Evolutionary conservation across 202 grass and related monocot species (phyloP).

Genomic region (Tripidium arundinaceum): DNA sequence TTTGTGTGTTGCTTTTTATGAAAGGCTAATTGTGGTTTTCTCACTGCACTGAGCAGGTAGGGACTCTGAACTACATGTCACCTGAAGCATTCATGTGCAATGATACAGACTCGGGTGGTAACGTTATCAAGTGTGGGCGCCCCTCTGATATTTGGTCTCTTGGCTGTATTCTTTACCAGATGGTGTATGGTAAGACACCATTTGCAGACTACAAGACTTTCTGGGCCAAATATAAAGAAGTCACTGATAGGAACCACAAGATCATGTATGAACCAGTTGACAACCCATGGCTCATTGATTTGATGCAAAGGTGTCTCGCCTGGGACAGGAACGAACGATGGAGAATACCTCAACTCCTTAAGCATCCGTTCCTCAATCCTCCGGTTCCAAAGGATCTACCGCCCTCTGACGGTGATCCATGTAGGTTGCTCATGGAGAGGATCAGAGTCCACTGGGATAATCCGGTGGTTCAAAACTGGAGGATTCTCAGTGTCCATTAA

Average conservation of each 20-base stretch:
- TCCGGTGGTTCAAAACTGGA: conserved; percentile 49
- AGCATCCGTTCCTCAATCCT: conserved; percentile 84
- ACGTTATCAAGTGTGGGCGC: conserved; percentile 80
- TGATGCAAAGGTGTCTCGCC: conserved; percentile 75
- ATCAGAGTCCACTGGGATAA: conserved; percentile 45
- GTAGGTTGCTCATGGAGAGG: conserved; percentile 45
- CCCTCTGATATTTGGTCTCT: conserved; percentile 98
- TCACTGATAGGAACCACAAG: conserved; percentile 70
- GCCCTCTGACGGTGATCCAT: conserved; percentile 17
- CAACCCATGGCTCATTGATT: conserved; percentile 87
- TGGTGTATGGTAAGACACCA: conserved; percentile 97
- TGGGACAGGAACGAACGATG: conserved; percentile 82
- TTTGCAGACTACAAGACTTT: conserved; percentile 86
- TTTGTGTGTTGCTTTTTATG: not conserved
- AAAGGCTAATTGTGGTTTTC: conserved; percentile 28
- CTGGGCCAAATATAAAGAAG: conserved; percentile 84
- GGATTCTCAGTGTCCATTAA: not conserved
- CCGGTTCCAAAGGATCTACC: conserved; percentile 39
- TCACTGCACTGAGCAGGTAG: conserved; percentile 53
- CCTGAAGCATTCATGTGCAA: conserved; percentile 93
- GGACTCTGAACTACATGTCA: conserved; percentile 99
- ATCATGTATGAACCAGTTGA: conserved; percentile 64
- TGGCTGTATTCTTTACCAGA: conserved; percentile 96
- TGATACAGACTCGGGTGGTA: conserved; percentile 58
- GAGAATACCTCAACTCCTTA: conserved; percentile 74